A percentile compares a stretch with the other conserved stretches of the same genome.
Evolutionary conservation across 2,329 filamentous ascomycete genomes (phyloP).

Genomic region (Plectosphaerella cucumerina): DNA sequence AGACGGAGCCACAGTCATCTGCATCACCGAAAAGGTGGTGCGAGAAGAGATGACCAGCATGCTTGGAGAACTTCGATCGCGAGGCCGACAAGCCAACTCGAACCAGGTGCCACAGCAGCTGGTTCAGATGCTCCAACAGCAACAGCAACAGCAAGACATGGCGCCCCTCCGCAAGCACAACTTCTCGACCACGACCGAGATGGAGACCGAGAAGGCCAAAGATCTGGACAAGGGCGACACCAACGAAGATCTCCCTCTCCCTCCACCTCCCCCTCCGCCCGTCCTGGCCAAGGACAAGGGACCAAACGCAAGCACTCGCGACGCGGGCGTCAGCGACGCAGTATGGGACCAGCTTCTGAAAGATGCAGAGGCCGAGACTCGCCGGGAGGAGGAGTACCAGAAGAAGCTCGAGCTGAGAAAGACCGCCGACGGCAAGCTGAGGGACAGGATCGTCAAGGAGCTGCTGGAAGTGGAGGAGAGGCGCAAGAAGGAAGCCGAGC

Average conservation of each 20-base stretch:
- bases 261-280: background rate
- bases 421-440: constrained; percentile 19
- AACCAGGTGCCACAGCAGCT: background rate
- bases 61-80: constrained; percentile 10
- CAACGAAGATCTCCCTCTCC: background rate
- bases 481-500: constrained; percentile 32
- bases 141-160: background rate
- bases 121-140: background rate
- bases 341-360: constrained; percentile 57
- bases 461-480: constrained; percentile 33
- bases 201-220: background rate
- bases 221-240: background rate
- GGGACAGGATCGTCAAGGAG: constrained; percentile 29
- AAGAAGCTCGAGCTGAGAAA: constrained; percentile 24
- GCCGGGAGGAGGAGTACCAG: constrained; percentile 31
- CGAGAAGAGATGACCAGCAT: constrained; percentile 17
- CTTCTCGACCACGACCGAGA: background rate
- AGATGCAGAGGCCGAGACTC: constrained; percentile 37
- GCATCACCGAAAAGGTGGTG: constrained; percentile 14
- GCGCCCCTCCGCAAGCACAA: background rate
- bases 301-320: constrained; percentile 30
- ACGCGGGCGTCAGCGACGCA: constrained; percentile 54
- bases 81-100: background rate
- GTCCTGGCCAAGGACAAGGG: background rate
- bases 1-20: constrained; percentile 2